phyloP scores from a whole-genome alignment of 495 filamentous ascomycete genomes.

The Geoglossum glabrum region DNA sequence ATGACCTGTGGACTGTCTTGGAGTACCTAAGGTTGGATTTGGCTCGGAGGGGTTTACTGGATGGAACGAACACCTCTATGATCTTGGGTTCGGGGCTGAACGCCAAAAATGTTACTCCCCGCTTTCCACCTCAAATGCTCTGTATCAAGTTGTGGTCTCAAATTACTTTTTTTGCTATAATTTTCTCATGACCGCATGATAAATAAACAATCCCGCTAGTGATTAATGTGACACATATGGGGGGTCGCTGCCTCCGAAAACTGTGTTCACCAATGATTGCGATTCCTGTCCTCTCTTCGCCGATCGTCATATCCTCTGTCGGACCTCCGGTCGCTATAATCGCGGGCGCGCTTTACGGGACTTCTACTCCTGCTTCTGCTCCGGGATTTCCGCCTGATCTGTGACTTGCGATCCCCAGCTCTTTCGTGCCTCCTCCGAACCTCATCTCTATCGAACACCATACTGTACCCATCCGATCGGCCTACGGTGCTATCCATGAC shows the following conservation, averaged over 20 bases:
- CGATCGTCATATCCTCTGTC: neutral
- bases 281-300: neutral
- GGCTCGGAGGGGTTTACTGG: neutral
- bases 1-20: neutral
- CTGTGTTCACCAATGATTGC: neutral
- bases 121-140: too few relatives aligned
- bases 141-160: neutral
- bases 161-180: neutral
- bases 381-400: constrained; percentile 8
- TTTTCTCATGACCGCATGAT: neutral
- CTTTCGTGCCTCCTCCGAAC: constrained; percentile 19
- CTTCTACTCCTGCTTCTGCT: constrained; percentile 32
- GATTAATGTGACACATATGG: neutral
- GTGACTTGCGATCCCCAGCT: constrained; percentile 5
- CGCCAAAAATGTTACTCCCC: too few relatives aligned
- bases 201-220: too few relatives aligned
- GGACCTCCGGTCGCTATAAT: constrained; percentile 3
- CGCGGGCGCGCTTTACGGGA: constrained; percentile 15
- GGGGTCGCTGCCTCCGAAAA: neutral
- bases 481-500: constrained; percentile 35
- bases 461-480: constrained; percentile 36
- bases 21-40: too few relatives aligned
- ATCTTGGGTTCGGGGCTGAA: neutral
- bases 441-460: constrained; percentile 69
- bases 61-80: neutral